Conservation (phyloP, 306 rosid species). For the Prosopis cineraria region DNA sequence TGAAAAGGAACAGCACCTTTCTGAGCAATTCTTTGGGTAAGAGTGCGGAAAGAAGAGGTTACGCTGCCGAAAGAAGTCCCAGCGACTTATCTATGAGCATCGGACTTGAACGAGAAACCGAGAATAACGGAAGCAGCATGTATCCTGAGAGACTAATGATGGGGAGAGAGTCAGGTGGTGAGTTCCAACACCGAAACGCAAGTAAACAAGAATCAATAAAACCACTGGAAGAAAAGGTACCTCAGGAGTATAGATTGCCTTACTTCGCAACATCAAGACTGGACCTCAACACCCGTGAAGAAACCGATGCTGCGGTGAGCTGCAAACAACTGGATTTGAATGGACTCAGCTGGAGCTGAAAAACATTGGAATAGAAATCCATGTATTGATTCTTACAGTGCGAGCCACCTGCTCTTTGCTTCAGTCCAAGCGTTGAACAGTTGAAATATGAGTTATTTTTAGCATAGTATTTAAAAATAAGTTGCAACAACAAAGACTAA, state of each 20-base stretch:
- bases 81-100: constrained; percentile 58
- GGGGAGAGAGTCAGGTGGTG: constrained; percentile 37
- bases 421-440: constrained; percentile 4
- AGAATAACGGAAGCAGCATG: constrained; percentile 29
- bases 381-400: neutral
- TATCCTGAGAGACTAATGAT: constrained; percentile 33
- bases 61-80: constrained; percentile 44
- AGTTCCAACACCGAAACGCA: constrained; percentile 27
- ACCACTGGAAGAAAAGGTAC: constrained; percentile 30
- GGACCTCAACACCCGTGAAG: constrained; percentile 60
- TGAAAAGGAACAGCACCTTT: constrained; percentile 37
- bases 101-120: constrained; percentile 49
- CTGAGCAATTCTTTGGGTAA: constrained; percentile 36
- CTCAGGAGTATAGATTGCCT: constrained; percentile 42
- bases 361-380: neutral
- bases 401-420: constrained; percentile 21
- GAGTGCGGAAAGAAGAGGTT: constrained; percentile 38
- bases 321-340: constrained; percentile 83
- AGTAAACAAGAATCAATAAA: constrained; percentile 33
- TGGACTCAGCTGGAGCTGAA: constrained; percentile 72
- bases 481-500: constrained; percentile 12
- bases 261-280: constrained; percentile 51
- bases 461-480: constrained; percentile 25
- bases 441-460: constrained; percentile 10
- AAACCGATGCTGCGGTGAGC: constrained; percentile 46